phyloP scores from a whole-genome alignment of 2,329 filamentous ascomycete genomes.

The Diplodia sapinea region DNA sequence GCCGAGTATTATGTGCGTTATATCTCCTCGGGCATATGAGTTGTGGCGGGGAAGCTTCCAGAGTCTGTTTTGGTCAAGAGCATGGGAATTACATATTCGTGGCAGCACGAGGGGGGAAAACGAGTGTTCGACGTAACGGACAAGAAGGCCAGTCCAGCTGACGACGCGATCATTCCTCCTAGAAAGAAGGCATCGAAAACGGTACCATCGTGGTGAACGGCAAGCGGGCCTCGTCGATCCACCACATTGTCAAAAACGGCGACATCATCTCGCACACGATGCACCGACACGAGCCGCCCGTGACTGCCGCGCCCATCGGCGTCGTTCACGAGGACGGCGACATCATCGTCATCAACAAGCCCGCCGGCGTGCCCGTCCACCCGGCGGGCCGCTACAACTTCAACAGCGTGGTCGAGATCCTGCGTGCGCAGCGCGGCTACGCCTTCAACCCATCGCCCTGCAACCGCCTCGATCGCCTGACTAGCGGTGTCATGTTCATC shows the following conservation, averaged over 20 bases:
- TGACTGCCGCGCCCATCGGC: slow-evolving; percentile 77
- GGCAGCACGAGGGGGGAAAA: not conserved
- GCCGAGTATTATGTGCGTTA: slow-evolving; percentile 78
- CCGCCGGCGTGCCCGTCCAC: slow-evolving; percentile 91
- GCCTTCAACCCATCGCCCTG: slow-evolving; percentile 72
- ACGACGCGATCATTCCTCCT: slow-evolving; percentile 9
- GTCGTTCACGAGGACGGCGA: slow-evolving; percentile 91
- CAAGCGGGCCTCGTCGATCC: slow-evolving; percentile 59
- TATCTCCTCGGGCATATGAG: not conserved
- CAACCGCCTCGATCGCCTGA: slow-evolving; percentile 91
- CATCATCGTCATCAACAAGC: slow-evolving; percentile 97
- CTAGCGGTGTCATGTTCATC: slow-evolving; percentile 97
- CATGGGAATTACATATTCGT: not conserved
- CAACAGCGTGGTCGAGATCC: slow-evolving; percentile 93
- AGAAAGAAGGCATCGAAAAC: slow-evolving; percentile 72
- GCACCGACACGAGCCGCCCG: slow-evolving; percentile 94
- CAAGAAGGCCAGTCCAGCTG: not conserved
- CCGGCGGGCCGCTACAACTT: slow-evolving; percentile 94
- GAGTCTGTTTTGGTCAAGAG: not conserved
- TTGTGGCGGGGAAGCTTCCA: not conserved
- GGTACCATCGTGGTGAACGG: slow-evolving; percentile 84
- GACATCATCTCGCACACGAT: slow-evolving; percentile 91
- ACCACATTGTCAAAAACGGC: slow-evolving; percentile 82
- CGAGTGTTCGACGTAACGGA: not conserved
- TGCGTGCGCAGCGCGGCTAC: slow-evolving; percentile 73